Conservation (phyloP, 2,329 filamentous ascomycete species). For the Fusarium incarnatum region DNA sequence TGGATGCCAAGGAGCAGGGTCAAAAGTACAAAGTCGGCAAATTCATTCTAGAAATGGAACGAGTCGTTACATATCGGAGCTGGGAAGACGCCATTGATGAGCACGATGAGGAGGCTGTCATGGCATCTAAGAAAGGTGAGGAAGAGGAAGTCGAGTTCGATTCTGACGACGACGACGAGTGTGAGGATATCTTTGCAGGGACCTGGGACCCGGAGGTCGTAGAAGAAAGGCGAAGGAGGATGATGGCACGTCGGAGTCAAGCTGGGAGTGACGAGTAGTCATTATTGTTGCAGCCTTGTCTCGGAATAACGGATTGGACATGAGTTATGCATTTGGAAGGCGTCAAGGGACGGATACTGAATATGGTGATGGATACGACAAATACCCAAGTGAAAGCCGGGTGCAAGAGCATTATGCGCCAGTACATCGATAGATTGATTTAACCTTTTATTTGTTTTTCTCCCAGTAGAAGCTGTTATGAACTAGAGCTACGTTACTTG, state of each 20-base stretch:
- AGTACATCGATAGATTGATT: background rate
- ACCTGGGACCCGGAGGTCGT: conserved; percentile 68
- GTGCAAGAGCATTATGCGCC: conserved; percentile 14
- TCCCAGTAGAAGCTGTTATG: conserved; percentile 3
- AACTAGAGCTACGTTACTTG: conserved; percentile 16
- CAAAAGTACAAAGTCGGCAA: conserved; percentile 77
- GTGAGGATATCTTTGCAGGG: conserved; percentile 73
- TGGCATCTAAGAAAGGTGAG: conserved; percentile 13
- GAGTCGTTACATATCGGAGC: conserved; percentile 62
- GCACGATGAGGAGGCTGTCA: conserved; percentile 12
- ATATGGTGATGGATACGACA: conserved; percentile 12
- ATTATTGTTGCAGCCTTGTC: conserved; percentile 13
- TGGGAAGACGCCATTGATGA: conserved; percentile 59
- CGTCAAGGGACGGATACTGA: conserved; percentile 36
- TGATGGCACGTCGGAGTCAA: conserved; percentile 48
- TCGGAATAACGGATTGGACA: background rate
- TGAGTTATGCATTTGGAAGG: conserved; percentile 28
- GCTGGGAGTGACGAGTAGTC: conserved; percentile 23
- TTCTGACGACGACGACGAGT: conserved; percentile 74
- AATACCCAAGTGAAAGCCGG: conserved; percentile 37
- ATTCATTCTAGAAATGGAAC: conserved; percentile 73
- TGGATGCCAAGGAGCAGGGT: conserved; percentile 68
- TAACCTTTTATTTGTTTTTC: conserved; percentile 4
- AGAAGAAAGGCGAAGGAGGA: conserved; percentile 58
- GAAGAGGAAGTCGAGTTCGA: conserved; percentile 64